These are phyloP conservation scores for Ophiostoma perfectum DNA, from an alignment of 2,329 filamentous ascomycete genomes.

Conservation along the genomic window DNA sequence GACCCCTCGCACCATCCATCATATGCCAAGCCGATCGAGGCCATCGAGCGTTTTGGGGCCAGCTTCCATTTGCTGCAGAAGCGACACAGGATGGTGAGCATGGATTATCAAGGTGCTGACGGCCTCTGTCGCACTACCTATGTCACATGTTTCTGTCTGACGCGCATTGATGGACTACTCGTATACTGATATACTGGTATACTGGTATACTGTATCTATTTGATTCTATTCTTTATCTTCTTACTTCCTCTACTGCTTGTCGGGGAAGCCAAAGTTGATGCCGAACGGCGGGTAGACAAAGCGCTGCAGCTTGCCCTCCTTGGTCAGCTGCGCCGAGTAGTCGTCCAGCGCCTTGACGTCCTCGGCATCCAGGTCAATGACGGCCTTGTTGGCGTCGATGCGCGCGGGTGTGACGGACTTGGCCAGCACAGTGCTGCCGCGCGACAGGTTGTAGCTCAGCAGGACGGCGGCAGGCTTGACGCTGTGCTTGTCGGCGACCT, in stretches of 20 bases:
- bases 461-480: conserved; percentile 58
- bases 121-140: too few species aligned
- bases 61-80: too few species aligned
- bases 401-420: conserved; percentile 65
- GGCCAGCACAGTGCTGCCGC: conserved; percentile 64
- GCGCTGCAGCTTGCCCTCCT: conserved; percentile 50
- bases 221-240: background rate
- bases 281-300: conserved; percentile 67
- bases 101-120: too few species aligned
- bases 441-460: conserved; percentile 65
- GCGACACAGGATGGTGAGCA: too few species aligned
- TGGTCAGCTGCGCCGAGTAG: conserved; percentile 48
- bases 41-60: background rate
- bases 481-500: conserved; percentile 59
- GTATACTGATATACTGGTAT: too few species aligned
- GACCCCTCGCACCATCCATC: background rate
- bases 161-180: too few species aligned
- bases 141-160: too few species aligned
- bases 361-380: conserved; percentile 59
- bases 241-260: conserved; percentile 41
- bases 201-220: background rate
- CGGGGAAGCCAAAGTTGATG: conserved; percentile 66
- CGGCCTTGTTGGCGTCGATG: conserved; percentile 64
- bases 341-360: conserved; percentile 55
- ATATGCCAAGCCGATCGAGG: too few species aligned